Percentiles rank a stretch among this genome's conserved stretches.
phyloP scores from a whole-genome alignment of 1,284 basidiomycete species.

The Entoloma clypeatum region DNA sequence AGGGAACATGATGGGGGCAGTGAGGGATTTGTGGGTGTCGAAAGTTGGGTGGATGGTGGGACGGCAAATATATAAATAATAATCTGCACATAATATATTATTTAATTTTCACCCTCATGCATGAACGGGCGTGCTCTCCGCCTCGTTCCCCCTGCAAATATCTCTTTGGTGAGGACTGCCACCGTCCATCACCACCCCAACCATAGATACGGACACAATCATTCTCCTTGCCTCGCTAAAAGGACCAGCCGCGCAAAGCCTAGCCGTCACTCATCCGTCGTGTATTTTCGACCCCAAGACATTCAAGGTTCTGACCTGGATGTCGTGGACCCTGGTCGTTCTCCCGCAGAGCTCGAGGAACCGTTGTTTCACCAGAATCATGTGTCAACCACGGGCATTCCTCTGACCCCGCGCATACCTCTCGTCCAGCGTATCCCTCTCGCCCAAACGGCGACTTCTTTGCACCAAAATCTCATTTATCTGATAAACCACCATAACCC shows the following conservation, averaged over 20 bases:
- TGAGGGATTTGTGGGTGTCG: conserved; percentile 66
- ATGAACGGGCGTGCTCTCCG: conserved; percentile 53
- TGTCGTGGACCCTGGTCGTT: conserved; percentile 13
- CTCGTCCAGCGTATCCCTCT: conserved; percentile 7
- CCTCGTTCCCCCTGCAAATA: conserved; percentile 40
- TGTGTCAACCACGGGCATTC: conserved; percentile 14
- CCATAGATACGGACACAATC: not conserved
- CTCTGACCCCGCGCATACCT: conserved; percentile 1
- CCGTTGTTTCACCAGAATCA: conserved; percentile 12
- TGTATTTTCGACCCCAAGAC: conserved; percentile 22
- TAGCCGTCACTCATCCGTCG: conserved; percentile 5
- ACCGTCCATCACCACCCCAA: not conserved
- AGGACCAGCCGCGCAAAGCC: not conserved
- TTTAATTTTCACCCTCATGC: too few relatives aligned
- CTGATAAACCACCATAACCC: conserved; percentile 31
- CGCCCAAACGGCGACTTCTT: conserved; percentile 24
- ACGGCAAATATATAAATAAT: conserved; percentile 57
- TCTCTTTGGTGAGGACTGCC: conserved; percentile 40
- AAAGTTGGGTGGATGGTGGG: conserved; percentile 78
- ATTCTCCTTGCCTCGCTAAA: not conserved
- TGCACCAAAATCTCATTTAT: conserved; percentile 45
- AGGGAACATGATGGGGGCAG: conserved; percentile 48
- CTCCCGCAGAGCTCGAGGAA: conserved; percentile 1
- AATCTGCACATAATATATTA: too few relatives aligned
- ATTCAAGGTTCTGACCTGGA: conserved; percentile 18